Percentiles rank a stretch among this genome's conserved stretches.
phyloP scores from a whole-genome alignment of 129 eudicot genomes.

The Tagetes patula region DNA sequence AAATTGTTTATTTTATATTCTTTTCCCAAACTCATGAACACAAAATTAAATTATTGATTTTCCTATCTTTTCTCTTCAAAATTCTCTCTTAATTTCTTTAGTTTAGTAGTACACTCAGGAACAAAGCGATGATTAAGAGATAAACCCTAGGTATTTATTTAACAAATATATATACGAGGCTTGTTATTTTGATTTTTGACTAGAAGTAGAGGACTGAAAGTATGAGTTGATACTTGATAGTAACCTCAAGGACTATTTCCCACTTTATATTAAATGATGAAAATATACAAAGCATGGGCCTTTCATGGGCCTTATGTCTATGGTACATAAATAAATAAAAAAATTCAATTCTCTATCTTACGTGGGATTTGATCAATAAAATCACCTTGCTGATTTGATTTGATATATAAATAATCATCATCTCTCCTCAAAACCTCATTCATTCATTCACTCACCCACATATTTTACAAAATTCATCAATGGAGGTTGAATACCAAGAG shows the following conservation, averaged over 20 bases:
- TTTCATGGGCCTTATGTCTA: not conserved
- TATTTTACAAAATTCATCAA: constrained; percentile 20
- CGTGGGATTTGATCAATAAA: constrained; percentile 22
- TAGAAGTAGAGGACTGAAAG: not conserved
- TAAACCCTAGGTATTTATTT: too few relatives aligned
- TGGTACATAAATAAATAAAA: constrained; percentile 1
- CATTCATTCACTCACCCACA: not conserved
- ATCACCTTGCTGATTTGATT: not conserved
- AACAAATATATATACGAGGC: not conserved
- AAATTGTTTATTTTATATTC: too few relatives aligned
- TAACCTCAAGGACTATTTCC: not conserved
- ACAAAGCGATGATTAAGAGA: too few relatives aligned
- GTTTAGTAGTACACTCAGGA: too few relatives aligned
- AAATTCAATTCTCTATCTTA: constrained; percentile 26
- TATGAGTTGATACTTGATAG: not conserved
- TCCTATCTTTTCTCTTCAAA: too few relatives aligned
- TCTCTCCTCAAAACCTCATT: not conserved
- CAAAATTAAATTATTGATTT: too few relatives aligned
- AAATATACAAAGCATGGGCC: constrained; percentile 21
- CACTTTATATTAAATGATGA: not conserved
- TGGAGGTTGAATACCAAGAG: constrained; percentile 82
- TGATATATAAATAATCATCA: constrained; percentile 21
- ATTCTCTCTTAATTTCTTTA: too few relatives aligned
- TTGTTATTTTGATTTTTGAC: not conserved
- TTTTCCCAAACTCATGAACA: too few relatives aligned